These are phyloP conservation scores for Inonotus obliquus DNA, from an alignment of 1,284 basidiomycete genomes.

Conservation along the genomic window DNA sequence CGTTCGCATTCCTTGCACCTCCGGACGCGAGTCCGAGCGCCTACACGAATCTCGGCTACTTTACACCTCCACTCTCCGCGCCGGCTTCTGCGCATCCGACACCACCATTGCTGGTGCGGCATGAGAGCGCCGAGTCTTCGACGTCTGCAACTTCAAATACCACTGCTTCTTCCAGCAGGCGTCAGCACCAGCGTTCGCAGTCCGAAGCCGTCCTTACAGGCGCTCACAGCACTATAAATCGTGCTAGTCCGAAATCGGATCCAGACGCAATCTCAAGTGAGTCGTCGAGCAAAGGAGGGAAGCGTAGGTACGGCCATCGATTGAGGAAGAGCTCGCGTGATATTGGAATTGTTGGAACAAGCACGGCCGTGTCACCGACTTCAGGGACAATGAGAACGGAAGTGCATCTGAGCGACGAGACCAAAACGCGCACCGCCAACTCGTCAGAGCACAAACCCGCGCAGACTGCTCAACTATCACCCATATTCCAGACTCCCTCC, in stretches of 20 bases:
- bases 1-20: constrained; percentile 25
- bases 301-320: constrained; percentile 19
- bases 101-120: not conserved
- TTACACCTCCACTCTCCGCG: constrained; percentile 18
- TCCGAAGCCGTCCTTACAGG: constrained; percentile 12
- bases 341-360: constrained; percentile 51
- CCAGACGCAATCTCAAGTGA: constrained; percentile 32
- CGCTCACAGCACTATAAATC: not conserved
- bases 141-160: not conserved
- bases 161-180: not conserved
- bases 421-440: constrained; percentile 12
- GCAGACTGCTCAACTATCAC: constrained; percentile 30
- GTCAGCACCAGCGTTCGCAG: constrained; percentile 17
- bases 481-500: constrained; percentile 50
- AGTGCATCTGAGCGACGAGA: constrained; percentile 14
- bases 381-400: constrained; percentile 19
- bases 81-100: not conserved
- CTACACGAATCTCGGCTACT: constrained; percentile 12
- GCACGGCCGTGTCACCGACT: constrained; percentile 23
- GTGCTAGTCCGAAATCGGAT: not conserved
- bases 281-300: constrained; percentile 43
- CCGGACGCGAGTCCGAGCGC: constrained; percentile 18
- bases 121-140: constrained; percentile 2
- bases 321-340: constrained; percentile 45
- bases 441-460: constrained; percentile 22